Evolutionary conservation across 2,329 filamentous ascomycete genomes (phyloP).

Genomic region (Diaporthe citri): DNA sequence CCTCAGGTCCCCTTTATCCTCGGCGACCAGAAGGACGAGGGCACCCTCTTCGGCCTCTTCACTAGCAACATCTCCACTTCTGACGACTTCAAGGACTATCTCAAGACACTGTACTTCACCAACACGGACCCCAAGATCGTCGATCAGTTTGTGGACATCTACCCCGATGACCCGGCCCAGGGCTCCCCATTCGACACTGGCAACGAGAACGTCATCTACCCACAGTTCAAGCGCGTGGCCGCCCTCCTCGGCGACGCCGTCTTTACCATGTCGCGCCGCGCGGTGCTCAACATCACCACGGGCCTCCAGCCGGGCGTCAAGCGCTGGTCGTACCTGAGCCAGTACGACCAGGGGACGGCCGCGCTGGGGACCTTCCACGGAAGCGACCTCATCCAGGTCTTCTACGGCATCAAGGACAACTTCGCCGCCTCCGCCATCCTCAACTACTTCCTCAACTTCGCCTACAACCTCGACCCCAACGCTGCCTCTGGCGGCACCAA

Average conservation of each 20-base stretch:
- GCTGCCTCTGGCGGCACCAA: slow-evolving; percentile 53
- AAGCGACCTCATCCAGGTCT: slow-evolving; percentile 78
- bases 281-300: slow-evolving; percentile 66
- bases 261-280: slow-evolving; percentile 79
- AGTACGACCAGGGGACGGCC: slow-evolving; percentile 78
- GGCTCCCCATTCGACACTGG: slow-evolving; percentile 81
- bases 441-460: slow-evolving; percentile 79
- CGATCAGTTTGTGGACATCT: slow-evolving; percentile 69
- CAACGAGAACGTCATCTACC: slow-evolving; percentile 76
- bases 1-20: slow-evolving; percentile 66
- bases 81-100: slow-evolving; percentile 71
- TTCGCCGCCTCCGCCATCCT: slow-evolving; percentile 71
- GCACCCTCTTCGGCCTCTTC: slow-evolving; percentile 79
- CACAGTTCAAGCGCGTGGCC: slow-evolving; percentile 82
- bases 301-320: slow-evolving; percentile 68
- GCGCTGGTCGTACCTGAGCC: slow-evolving; percentile 80
- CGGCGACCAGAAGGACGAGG: slow-evolving; percentile 85
- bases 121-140: slow-evolving; percentile 65
- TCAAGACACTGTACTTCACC: slow-evolving; percentile 71
- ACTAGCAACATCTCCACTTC: slow-evolving; percentile 76
- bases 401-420: slow-evolving; percentile 73
- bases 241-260: slow-evolving; percentile 81
- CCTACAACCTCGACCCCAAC: slow-evolving; percentile 80
- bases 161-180: slow-evolving; percentile 65
- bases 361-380: slow-evolving; percentile 84